These are phyloP conservation scores for Ceratocystis eucalypticola DNA, from an alignment of 2,329 filamentous ascomycete genomes.

Conservation along the genomic window DNA sequence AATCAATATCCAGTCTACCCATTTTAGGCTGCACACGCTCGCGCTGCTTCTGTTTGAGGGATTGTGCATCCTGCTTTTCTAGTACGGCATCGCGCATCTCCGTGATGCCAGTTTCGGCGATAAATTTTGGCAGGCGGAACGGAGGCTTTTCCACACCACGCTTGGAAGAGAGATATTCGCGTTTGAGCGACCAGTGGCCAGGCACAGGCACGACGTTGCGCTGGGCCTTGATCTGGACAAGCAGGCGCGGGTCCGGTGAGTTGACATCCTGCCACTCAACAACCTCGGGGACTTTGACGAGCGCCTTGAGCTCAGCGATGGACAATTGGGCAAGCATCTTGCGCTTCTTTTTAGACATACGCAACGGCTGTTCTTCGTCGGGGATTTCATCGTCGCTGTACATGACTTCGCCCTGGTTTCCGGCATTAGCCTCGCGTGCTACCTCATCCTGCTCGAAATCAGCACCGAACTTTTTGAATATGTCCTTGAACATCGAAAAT, in stretches of 20 bases:
- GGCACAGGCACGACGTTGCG: constrained; percentile 94
- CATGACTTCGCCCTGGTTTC: constrained; percentile 73
- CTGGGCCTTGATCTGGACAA: constrained; percentile 90
- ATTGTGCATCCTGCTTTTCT: constrained; percentile 87
- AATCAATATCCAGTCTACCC: constrained; percentile 95
- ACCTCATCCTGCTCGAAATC: constrained; percentile 48
- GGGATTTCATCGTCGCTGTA: constrained; percentile 77
- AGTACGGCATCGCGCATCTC: constrained; percentile 96
- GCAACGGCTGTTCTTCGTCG: constrained; percentile 56
- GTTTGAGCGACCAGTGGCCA: constrained; percentile 85
- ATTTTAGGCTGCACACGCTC: constrained; percentile 92
- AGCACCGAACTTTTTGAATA: constrained; percentile 68
- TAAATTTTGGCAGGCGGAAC: constrained; percentile 88
- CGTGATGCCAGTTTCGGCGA: constrained; percentile 89
- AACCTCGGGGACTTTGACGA: constrained; percentile 81
- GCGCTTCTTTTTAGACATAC: constrained; percentile 81
- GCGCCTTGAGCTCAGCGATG: constrained; percentile 85
- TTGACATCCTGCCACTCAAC: constrained; percentile 97
- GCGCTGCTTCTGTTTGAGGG: constrained; percentile 86
- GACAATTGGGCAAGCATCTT: constrained; percentile 87
- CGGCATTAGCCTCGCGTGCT: constrained; percentile 49
- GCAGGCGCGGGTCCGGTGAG: constrained; percentile 71
- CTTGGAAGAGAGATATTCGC: constrained; percentile 94
- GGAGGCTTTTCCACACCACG: constrained; percentile 90
- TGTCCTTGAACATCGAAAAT: constrained; percentile 68